These are phyloP conservation scores for Vinca minor DNA, from an alignment of 257 asterid species.

Conservation along the genomic window DNA sequence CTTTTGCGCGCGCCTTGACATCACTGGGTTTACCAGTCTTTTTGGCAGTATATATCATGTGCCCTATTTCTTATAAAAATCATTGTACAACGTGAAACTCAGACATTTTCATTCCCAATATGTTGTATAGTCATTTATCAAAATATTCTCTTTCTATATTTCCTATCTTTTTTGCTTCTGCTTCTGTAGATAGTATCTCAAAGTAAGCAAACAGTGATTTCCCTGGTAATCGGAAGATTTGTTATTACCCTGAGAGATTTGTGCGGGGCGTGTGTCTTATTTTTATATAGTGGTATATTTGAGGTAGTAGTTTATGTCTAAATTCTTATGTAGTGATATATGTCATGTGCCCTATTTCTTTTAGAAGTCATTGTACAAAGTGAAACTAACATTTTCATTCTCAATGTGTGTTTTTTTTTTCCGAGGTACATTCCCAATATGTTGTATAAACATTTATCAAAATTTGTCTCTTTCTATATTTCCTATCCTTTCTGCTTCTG, in stretches of 20 bases:
- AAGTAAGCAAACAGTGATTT: background rate
- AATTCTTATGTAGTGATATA: no score
- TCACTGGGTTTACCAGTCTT: no score
- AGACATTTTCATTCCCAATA: background rate
- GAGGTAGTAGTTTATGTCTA: no score
- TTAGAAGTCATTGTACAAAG: background rate
- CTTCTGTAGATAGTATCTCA: background rate
- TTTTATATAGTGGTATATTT: conserved; percentile 72
- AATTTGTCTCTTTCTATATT: background rate
- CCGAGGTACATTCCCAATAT: background rate
- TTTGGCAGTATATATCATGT: background rate
- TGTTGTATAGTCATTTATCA: background rate
- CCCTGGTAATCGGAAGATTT: background rate
- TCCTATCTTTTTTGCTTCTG: no score
- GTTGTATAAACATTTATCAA: background rate
- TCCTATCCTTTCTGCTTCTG: background rate
- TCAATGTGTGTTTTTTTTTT: no score
- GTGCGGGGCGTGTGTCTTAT: conserved; percentile 12
- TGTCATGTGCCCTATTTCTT: background rate
- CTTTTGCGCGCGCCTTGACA: no score
- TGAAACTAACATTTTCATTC: background rate
- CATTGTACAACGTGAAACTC: background rate
- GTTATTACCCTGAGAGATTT: background rate
- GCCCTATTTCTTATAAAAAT: background rate
- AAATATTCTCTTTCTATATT: background rate